Evolutionary conservation across 192 early-diverging fungal species (phyloP).

Genomic region (Rhizophlyctis rosea): DNA sequence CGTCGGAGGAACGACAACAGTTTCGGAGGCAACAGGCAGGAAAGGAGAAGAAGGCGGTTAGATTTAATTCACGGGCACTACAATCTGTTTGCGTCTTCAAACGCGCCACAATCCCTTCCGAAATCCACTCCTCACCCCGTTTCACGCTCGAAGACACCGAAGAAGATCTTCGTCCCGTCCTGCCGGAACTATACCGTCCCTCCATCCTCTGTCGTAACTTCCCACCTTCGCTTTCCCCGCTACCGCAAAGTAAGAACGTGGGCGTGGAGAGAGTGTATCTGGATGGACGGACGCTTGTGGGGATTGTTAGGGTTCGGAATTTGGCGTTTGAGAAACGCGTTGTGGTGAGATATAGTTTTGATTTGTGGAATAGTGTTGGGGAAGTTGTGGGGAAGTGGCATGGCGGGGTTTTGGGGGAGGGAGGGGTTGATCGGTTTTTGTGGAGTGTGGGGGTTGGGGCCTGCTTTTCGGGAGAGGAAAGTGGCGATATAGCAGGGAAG

Average conservation of each 20-base stretch:
- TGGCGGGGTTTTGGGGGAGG: slow-evolving; percentile 11
- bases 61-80: neutral
- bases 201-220: neutral
- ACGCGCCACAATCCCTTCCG: neutral
- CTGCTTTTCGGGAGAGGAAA: neutral
- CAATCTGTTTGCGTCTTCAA: neutral
- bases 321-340: slow-evolving; percentile 82
- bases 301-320: slow-evolving; percentile 76
- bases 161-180: neutral
- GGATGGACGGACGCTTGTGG: slow-evolving; percentile 55
- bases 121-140: neutral
- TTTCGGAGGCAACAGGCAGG: too few species aligned
- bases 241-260: neutral
- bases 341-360: slow-evolving; percentile 71
- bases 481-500: neutral
- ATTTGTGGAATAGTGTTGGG: slow-evolving; percentile 72
- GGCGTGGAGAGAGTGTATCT: neutral
- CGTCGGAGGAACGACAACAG: neutral
- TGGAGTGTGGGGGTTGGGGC: slow-evolving; percentile 59
- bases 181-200: neutral
- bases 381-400: slow-evolving; percentile 64
- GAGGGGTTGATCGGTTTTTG: slow-evolving; percentile 72
- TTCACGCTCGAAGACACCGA: neutral
- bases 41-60: neutral
- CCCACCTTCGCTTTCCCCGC: neutral